Base-by-base conservation (phyloP, 805 yeast species). In the Ogataea pilisensis region DNA sequence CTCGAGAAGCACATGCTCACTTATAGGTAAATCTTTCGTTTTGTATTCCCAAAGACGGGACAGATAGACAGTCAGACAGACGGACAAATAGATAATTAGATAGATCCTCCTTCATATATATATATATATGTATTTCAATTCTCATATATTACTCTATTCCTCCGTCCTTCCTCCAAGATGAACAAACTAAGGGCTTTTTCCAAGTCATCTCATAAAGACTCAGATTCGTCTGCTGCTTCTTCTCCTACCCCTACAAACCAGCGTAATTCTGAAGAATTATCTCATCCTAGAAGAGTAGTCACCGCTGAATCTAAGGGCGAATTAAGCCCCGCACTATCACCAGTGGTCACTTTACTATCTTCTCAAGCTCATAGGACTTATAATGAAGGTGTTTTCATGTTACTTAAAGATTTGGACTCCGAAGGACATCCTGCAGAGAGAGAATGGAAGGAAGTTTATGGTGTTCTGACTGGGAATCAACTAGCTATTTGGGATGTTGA, bases 361-460 rank as follows among this genome's bases (percentile, higher is more conserved):
- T 85, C 90, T 0, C 95, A 85, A 52, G 63, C 79, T 0, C 87
- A 82, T 57, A 72, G 95, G 46, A 72, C 87, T 34, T 85, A 85
- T 61, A 70, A 73, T 46, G 93, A 84, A 51, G 93, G 91, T 39
- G 77, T 82, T 2, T 78, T 85, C 55, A 76, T 84, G 83, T 63
- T 85, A 8, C 67, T 84, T 45, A 79, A 81, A 51, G 91, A 85
- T 51, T 66, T 85, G 51, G 80, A 81, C 55, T 77, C 85, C 20
- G 96, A 91, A 50, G 99, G 99, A 8, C 75, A 81, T 41, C 90
- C 96, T 0, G 80, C 83, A 0, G 85, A 82, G 37, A 71, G 97
- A 34, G 73, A 75, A 53, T 93, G 99, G 99, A 72, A 75, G 40
- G 96, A 93, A 64, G 96, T 90, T 19, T 93, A 85, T 60, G 98